Base-by-base conservation (phyloP, 2,329 filamentous ascomycete species). In the Aureobasidium sp. region DNA sequence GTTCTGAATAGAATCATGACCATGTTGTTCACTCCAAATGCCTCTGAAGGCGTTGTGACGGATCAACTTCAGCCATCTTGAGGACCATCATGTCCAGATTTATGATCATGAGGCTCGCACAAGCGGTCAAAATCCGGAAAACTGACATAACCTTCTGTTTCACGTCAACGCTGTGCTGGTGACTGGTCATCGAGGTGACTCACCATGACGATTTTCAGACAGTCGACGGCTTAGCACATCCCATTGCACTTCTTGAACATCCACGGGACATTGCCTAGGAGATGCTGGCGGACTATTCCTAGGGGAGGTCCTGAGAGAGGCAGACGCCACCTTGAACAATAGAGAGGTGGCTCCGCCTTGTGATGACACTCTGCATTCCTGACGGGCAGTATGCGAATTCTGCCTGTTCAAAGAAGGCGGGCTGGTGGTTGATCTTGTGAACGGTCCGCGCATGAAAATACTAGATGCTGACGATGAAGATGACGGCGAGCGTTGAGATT, bases 351-450 rank as follows among this genome's bases (percentile, higher is more conserved):
- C 62, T 34, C 48, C 55, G 13, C 39, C 55, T 17, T 27, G 46
- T 17, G 53, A 20, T n/a, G 55, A 48, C n/a, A 23, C 20, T 20
- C 41, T 59, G 37, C 44, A 52, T 23, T 52, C 48, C 17, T 60
- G 55, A 67, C 66, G 29, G 65, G 64, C 62, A 48, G 64, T 68
- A 64, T 71, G 70, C n/a, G 62, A 71, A 47, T 70, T 67, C 57
- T 68, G 66, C 32, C 69, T 65, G 64, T 68, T 70, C 46, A 71
- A 65, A 37, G 68, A 68, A 27, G 70, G 70, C 34, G 66, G 68
- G 20, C 65, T 67, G 64, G 68, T 23, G 47, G 64, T 68, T 34
- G 66, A 66, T 44, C 68, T 70, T 13, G 66, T 68, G 62, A 70
- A 60, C 13, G 68, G 66, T 13, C 64, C 64, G 23, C 62, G 66